phyloP scores from a whole-genome alignment of 495 filamentous ascomycete species.

The Penicillium cinerascens region DNA sequence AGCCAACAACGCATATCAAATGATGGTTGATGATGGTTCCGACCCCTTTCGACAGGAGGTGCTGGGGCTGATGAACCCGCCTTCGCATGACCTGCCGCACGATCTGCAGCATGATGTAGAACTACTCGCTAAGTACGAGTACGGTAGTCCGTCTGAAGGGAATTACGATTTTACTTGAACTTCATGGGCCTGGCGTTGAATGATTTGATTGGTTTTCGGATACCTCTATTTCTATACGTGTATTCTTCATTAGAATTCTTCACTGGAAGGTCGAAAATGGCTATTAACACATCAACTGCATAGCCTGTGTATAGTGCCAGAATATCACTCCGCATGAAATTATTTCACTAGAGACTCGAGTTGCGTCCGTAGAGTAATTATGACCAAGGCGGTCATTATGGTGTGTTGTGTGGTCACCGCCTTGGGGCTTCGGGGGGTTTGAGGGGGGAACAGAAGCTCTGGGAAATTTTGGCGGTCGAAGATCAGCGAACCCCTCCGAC shows the following conservation, averaged over 20 bases:
- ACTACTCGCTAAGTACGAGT: slow-evolving; percentile 42
- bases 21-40: slow-evolving; percentile 45
- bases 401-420: slow-evolving; percentile 31
- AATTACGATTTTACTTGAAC: slow-evolving; percentile 36
- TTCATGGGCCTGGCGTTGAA: slow-evolving; percentile 6
- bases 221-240: slow-evolving; percentile 7
- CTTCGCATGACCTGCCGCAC: slow-evolving; percentile 40
- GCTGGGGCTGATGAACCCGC: slow-evolving; percentile 40
- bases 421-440: slow-evolving; percentile 27
- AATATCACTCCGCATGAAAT: neutral
- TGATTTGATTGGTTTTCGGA: neutral
- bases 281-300: neutral
- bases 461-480: slow-evolving; percentile 47
- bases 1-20: slow-evolving; percentile 39
- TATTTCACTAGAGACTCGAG: neutral
- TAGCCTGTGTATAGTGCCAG: neutral
- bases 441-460: slow-evolving; percentile 38
- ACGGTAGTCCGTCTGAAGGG: slow-evolving; percentile 38
- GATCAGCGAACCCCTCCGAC: slow-evolving; percentile 34
- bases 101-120: slow-evolving; percentile 45
- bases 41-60: slow-evolving; percentile 40
- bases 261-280: slow-evolving; percentile 2
- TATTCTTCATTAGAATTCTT: slow-evolving; percentile 4
- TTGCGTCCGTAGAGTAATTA: neutral
- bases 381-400: neutral